phyloP scores from a whole-genome alignment of 1,139 yeast genomes.

The Suhomyces maxii region DNA sequence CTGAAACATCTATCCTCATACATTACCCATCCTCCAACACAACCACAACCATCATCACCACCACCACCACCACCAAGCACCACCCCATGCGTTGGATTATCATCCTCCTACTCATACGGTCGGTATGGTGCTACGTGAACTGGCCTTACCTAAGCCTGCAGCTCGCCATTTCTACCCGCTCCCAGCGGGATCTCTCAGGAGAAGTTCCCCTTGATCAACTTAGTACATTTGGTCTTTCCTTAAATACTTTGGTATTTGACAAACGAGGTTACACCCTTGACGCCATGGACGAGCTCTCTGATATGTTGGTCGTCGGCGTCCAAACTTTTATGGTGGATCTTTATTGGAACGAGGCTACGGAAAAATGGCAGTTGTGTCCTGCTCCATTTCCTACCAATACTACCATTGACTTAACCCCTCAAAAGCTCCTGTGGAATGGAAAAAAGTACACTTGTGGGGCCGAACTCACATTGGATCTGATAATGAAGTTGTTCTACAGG shows the following conservation, averaged over 20 bases:
- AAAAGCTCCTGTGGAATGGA: constrained; percentile 30
- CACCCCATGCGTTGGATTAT: background rate
- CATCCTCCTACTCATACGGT: constrained; percentile 2
- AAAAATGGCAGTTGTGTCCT: constrained; percentile 74
- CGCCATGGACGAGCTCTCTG: constrained; percentile 37
- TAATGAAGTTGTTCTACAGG: constrained; percentile 18
- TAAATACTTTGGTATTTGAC: constrained; percentile 52
- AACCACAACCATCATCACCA: background rate
- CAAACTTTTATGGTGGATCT: constrained; percentile 59
- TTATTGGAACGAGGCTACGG: constrained; percentile 57
- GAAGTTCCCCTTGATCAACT: constrained; percentile 59
- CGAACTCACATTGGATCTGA: constrained; percentile 38
- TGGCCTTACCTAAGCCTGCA: constrained; percentile 7
- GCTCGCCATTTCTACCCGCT: constrained; percentile 42
- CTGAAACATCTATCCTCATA: background rate
- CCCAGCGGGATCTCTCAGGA: constrained; percentile 69
- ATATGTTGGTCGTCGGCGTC: constrained; percentile 51
- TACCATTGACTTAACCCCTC: constrained; percentile 18
- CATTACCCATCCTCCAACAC: background rate
- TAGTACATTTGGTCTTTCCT: constrained; percentile 57
- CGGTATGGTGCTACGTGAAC: constrained; percentile 1
- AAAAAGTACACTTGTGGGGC: constrained; percentile 41
- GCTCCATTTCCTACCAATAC: constrained; percentile 37
- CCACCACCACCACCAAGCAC: background rate
- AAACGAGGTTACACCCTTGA: constrained; percentile 48